Evolutionary conservation across 1,139 yeast genomes (phyloP).

Genomic region (Arxiozyma slooffiae): DNA sequence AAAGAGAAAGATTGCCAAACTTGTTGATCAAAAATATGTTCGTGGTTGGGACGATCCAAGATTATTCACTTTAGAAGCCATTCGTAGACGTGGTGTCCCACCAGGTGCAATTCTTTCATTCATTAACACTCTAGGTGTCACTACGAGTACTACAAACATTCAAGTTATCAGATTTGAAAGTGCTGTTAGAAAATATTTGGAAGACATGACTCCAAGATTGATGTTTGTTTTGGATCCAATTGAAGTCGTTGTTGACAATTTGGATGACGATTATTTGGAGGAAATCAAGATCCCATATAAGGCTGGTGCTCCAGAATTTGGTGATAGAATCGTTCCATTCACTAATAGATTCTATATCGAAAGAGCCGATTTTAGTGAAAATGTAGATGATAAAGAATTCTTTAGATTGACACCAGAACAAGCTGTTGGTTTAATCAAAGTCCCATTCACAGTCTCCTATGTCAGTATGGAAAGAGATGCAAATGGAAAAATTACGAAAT

Average conservation of each 20-base stretch:
- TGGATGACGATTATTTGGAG: slow-evolving; percentile 65
- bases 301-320: slow-evolving; percentile 68
- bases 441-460: slow-evolving; percentile 74
- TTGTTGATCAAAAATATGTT: slow-evolving; percentile 71
- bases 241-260: slow-evolving; percentile 71
- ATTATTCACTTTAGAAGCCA: slow-evolving; percentile 84
- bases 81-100: slow-evolving; percentile 95
- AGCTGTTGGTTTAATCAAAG: slow-evolving; percentile 91
- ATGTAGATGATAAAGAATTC: slow-evolving; percentile 47
- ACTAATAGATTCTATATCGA: slow-evolving; percentile 74
- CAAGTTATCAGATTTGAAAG: slow-evolving; percentile 84
- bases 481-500: slow-evolving; percentile 53
- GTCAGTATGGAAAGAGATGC: slow-evolving; percentile 49
- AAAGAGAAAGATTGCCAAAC: slow-evolving; percentile 88
- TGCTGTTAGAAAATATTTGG: slow-evolving; percentile 78
- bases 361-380: slow-evolving; percentile 74
- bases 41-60: slow-evolving; percentile 99
- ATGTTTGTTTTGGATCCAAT: slow-evolving; percentile 90
- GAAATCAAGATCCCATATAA: slow-evolving; percentile 74
- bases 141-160: slow-evolving; percentile 85
- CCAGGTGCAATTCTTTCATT: slow-evolving; percentile 96
- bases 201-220: slow-evolving; percentile 85
- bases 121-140: slow-evolving; percentile 92
- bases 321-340: slow-evolving; percentile 69
- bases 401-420: slow-evolving; percentile 86